Conservation (phyloP, 2,329 filamentous ascomycete species). For the Colletotrichum gigasporum region DNA sequence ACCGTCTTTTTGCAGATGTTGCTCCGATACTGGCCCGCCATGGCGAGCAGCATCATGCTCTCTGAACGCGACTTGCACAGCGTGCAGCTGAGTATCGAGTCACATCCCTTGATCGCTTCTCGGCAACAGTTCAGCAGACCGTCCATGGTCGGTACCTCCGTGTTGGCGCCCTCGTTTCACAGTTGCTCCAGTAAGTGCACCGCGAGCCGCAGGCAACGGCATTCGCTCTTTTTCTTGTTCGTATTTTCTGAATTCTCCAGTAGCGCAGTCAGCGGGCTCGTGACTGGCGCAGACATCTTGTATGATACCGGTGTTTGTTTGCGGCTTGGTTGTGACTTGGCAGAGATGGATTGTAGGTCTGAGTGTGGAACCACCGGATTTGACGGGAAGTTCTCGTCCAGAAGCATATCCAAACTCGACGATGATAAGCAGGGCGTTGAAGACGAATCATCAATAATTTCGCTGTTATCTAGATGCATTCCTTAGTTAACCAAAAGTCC, state of each 20-base stretch:
- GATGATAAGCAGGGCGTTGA: slow-evolving; percentile 1
- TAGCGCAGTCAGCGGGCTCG: background rate
- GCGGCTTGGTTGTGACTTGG: background rate
- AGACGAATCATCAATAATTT: background rate
- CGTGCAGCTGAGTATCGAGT: background rate
- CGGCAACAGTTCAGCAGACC: slow-evolving; percentile 3
- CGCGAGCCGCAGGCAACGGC: background rate
- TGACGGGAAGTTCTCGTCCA: background rate
- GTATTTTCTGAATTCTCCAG: background rate
- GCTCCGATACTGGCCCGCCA: slow-evolving; percentile 12
- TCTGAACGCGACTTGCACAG: slow-evolving; percentile 7
- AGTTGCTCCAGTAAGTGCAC: slow-evolving; percentile 4
- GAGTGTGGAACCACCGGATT: background rate
- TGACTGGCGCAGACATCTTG: background rate
- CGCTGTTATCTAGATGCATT: background rate
- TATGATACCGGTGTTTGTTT: background rate
- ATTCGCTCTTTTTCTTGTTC: slow-evolving; percentile 1
- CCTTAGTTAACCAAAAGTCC: no score
- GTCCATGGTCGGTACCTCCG: background rate
- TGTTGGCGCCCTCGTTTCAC: slow-evolving; percentile 7
- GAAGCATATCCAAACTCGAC: background rate
- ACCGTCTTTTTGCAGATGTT: slow-evolving; percentile 20
- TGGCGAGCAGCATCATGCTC: slow-evolving; percentile 19
- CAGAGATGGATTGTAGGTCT: background rate
- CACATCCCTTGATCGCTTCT: slow-evolving; percentile 13